Evolutionary conservation across 768 basidiomycete species (phyloP).

Genomic region (Boletus edulis): DNA sequence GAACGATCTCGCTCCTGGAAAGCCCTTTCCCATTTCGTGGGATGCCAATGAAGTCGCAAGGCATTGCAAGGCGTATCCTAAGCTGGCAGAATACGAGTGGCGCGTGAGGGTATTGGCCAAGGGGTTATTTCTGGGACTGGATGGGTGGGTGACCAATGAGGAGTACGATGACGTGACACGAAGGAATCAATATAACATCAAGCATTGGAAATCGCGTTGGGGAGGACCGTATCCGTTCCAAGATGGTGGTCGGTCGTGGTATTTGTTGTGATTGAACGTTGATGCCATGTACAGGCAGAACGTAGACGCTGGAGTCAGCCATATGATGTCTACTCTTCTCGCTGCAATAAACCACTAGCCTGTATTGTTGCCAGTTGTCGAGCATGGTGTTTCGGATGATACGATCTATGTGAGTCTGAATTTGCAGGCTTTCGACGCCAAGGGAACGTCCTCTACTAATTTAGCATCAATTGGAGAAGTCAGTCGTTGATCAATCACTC

Average conservation of each 20-base stretch:
- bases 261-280: background rate
- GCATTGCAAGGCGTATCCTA: background rate
- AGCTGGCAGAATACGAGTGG: background rate
- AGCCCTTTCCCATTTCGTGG: too few species aligned
- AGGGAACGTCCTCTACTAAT: background rate
- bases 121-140: background rate
- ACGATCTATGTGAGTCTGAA: constrained; percentile 35
- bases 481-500: constrained; percentile 14
- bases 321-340: constrained; percentile 39
- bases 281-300: too few species aligned
- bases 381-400: constrained; percentile 42
- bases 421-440: background rate
- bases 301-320: too few species aligned
- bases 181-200: background rate
- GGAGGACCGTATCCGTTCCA: constrained; percentile 1
- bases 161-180: background rate
- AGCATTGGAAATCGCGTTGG: background rate
- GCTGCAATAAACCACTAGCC: too few species aligned
- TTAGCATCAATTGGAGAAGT: background rate
- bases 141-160: constrained; percentile 1
- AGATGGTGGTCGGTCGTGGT: background rate
- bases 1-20: too few species aligned
- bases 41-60: too few species aligned
- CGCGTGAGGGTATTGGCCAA: background rate
- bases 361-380: constrained; percentile 34